Evolutionary conservation across 2,329 filamentous ascomycete species (phyloP), one percentile per base, ranked within the genome.

Genomic region (Monascus ruber): DNA sequence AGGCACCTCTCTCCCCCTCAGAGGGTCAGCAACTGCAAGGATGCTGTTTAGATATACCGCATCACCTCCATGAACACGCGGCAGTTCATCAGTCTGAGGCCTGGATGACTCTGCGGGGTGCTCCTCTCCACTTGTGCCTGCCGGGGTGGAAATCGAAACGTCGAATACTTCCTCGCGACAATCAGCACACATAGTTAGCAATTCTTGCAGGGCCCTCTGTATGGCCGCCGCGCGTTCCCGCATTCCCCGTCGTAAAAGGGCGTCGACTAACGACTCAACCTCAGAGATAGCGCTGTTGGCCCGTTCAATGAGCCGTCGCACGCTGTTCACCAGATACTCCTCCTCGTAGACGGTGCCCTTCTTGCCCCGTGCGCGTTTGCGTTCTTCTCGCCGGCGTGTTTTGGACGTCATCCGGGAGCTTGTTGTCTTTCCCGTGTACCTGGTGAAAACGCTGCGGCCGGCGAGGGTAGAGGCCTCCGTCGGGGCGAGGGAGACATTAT

Each of bases 271-370:
- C 10, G 79, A 66, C 54, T 78, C 74, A 0, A 85, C 76, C 58
- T 98, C 91, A 1, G 76, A 72, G 37, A 79, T 74, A 2, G 81
- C 73, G 24, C 70, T 71, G 59, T 88, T 86, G 24, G 94, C 77
- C 29, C 88, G 74, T 59, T 94, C 86, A 9, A 94, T 76, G 28
- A 98, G 71, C 24, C 91, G 73, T 8, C 81, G 76, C 29, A 96
- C 79, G 49, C 82, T 89, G 59, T 88, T 91, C 42, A 94, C 81
- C 4, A 98, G 75, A 60, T 98, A 98, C 62, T 96, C 91, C 57
- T 96, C 89, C 62, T 98, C 91, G 61, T 98, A 98, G 4, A 98
- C 85, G 10, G 85, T 94, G 7, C 91, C 91, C 69, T 96, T 96
- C 60, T 94, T 89, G 24, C 91, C 91, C 5, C 86, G 72, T 0